Evolutionary conservation across 192 early-diverging fungal species (phyloP), one percentile per base, ranked within the genome.

Genomic region (Podila epicladia): DNA sequence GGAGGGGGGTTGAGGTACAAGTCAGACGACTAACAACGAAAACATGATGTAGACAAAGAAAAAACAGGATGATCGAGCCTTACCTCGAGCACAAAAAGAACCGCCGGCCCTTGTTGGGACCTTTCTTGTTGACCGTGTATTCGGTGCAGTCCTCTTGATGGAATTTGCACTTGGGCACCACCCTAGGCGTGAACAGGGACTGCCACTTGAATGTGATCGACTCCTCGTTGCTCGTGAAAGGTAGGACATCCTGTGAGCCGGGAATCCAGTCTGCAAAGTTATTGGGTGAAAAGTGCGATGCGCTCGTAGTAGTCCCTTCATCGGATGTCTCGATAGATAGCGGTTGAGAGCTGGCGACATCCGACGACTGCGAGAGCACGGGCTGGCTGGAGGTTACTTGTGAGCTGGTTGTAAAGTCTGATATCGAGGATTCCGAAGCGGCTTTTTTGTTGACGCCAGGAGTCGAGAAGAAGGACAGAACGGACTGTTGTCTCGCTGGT

Each of bases 71-170:
- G 29, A 3, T 29, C 1, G 29, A 41, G 0, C 11, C 67, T 45
- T 85, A 88, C 76, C 90, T 51, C 22, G 87, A 85, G 72, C 93
- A 94, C 24, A 91, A 78, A 66, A 85, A 94, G 67, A 94, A 94
- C 45, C 71, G 58, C 13, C 91, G 77, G 2, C 93, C 92, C 33
- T 92, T 86, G 83, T 94, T 94, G 15, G 86, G 85, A 9, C 93
- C 93, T 28, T 86, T 61, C 74, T 95, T 95, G 69, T 89, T 92
- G 26, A 94, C 92, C 2, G 72, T 85, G 58, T 82, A 89, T 66
- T 90, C 85, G 75, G 91, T 92, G 28, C 88, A 85, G 20, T 85
- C 84, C 62, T 89, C 91, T 37, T 82, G 82, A 69, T 94, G 93
- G 19, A 79, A 67, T 55, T 83, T 83, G 73, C 93, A 94, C 32